Percentiles rank a stretch among this genome's conserved stretches.
phyloP scores from a whole-genome alignment of 140 eudicot genomes.

The Bidens hawaiensis region DNA sequence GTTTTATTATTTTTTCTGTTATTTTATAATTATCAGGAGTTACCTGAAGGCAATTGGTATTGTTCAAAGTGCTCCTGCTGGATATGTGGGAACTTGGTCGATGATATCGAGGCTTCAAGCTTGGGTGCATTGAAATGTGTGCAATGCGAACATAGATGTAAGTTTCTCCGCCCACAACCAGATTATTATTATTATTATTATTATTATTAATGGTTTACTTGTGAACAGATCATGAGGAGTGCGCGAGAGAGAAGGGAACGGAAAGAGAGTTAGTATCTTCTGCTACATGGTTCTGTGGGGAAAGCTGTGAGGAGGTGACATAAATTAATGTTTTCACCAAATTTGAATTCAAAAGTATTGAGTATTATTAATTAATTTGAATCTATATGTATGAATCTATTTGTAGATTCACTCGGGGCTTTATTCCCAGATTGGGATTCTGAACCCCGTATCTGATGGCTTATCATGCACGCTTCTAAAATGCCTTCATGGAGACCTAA shows the following conservation, averaged over 20 bases:
- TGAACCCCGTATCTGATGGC: constrained; percentile 59
- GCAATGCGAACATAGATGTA: constrained; percentile 92
- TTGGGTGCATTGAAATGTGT: constrained; percentile 50
- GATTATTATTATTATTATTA: background rate
- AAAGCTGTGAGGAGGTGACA: constrained; percentile 68
- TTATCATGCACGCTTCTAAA: constrained; percentile 73
- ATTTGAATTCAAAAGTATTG: constrained; percentile 3
- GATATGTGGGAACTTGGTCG: constrained; percentile 65
- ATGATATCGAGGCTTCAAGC: constrained; percentile 36
- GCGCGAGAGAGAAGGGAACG: constrained; percentile 41
- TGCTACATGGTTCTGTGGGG: constrained; percentile 76
- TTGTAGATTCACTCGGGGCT: constrained; percentile 80
- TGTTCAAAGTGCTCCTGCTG: constrained; percentile 88
- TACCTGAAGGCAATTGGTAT: constrained; percentile 98
- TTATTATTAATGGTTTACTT: constrained; percentile 18
- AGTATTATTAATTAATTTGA: background rate
- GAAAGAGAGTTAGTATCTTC: constrained; percentile 31
- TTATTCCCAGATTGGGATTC: constrained; percentile 64
- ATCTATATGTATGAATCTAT: too few species aligned
- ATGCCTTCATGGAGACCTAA: constrained; percentile 89
- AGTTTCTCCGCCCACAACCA: constrained; percentile 17
- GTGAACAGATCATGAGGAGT: constrained; percentile 74
- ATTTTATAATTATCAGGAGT: constrained; percentile 47
- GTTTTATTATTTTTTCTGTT: constrained; percentile 6
- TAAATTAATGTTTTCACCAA: background rate